phyloP scores from a whole-genome alignment of 208 protist species.

The Acanthamoeba polyphaga region DNA sequence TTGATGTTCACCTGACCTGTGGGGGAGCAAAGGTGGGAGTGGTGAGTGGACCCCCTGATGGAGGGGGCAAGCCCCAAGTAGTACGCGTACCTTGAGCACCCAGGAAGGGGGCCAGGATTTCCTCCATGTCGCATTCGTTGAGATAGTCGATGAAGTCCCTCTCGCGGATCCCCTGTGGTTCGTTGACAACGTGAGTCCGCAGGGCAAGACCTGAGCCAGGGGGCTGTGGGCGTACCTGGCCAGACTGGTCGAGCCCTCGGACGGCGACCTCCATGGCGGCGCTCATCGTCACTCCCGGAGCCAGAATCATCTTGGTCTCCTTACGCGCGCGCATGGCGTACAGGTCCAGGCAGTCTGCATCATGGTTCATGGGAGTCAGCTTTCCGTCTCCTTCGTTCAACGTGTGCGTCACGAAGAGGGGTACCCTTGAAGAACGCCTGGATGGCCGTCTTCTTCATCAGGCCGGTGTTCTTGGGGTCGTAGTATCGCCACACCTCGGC shows the following conservation, averaged over 20 bases:
- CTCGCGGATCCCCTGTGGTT: slow-evolving; percentile 12
- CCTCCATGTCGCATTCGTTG: slow-evolving; percentile 71
- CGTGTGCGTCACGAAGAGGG: too few species aligned
- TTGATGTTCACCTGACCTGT: neutral
- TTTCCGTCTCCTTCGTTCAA: too few species aligned
- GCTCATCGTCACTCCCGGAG: slow-evolving; percentile 25
- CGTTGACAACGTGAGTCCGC: neutral
- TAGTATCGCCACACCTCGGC: slow-evolving; percentile 70
- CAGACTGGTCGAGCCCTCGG: neutral
- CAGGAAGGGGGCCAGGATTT: slow-evolving; percentile 27
- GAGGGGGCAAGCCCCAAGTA: too few species aligned
- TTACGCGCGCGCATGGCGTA: neutral
- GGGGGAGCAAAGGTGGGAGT: neutral
- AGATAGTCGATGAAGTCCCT: slow-evolving; percentile 56
- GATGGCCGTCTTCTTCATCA: slow-evolving; percentile 60
- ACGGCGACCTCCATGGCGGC: neutral
- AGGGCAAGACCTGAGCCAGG: neutral
- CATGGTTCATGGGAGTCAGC: too few species aligned
- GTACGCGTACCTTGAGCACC: neutral
- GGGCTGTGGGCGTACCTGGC: neutral
- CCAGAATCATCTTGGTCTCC: slow-evolving; percentile 21
- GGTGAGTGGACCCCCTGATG: neutral
- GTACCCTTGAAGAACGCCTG: slow-evolving; percentile 65
- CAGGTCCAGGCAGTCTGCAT: slow-evolving; percentile 64
- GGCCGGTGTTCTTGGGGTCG: slow-evolving; percentile 55